Percentiles rank a stretch among this genome's conserved stretches.
These are phyloP conservation scores for Beauveria rudraprayagi DNA, from an alignment of 2,329 filamentous ascomycete species.

Conservation along the genomic window DNA sequence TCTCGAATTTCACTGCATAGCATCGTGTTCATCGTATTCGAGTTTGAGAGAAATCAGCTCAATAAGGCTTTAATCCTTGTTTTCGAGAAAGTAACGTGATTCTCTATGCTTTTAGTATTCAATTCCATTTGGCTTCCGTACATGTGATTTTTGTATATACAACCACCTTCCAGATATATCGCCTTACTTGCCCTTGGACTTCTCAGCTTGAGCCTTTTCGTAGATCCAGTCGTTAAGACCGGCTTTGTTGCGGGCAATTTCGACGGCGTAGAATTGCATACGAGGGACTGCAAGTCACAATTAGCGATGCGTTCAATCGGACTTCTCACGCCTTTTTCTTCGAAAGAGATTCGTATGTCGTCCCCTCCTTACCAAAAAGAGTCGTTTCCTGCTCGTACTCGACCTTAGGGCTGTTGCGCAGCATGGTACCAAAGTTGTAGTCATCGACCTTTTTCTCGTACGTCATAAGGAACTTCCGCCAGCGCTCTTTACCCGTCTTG, in stretches of 20 bases:
- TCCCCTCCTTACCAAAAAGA: slow-evolving; percentile 65
- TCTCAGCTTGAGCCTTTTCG: slow-evolving; percentile 64
- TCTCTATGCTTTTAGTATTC: neutral
- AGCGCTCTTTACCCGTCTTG: slow-evolving; percentile 86
- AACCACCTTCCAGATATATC: neutral
- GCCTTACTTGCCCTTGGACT: slow-evolving; percentile 22
- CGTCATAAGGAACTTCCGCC: slow-evolving; percentile 87
- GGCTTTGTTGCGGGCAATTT: slow-evolving; percentile 63
- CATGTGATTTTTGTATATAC: neutral
- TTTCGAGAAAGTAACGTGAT: neutral
- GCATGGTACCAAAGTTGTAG: slow-evolving; percentile 95
- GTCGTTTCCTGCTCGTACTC: slow-evolving; percentile 87
- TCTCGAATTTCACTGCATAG: neutral
- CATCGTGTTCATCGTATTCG: neutral
- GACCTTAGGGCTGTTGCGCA: slow-evolving; percentile 66
- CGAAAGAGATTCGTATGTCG: slow-evolving; percentile 5
- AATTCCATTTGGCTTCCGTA: neutral
- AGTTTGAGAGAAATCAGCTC: neutral
- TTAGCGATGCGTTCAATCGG: neutral
- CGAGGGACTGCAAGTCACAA: slow-evolving; percentile 35
- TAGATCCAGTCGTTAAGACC: slow-evolving; percentile 97
- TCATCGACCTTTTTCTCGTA: slow-evolving; percentile 96
- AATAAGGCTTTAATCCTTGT: neutral
- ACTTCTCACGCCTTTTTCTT: no score
- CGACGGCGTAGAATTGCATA: slow-evolving; percentile 49